Conservation (phyloP, 306 rosid genomes). For the Fagus sylvatica region DNA sequence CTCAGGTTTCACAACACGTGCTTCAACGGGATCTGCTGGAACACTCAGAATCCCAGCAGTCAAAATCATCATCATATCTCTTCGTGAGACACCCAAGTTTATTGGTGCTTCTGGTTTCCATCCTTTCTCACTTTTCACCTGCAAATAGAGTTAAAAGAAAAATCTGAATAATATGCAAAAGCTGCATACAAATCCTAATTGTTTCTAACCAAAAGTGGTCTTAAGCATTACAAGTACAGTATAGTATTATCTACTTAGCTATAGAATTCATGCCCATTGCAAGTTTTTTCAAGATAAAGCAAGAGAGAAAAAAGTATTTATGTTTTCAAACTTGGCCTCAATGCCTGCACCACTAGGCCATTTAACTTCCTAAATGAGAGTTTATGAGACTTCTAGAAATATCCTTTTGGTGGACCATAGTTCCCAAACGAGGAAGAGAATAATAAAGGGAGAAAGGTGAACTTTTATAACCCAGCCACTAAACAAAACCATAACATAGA, state of each 20-base stretch:
- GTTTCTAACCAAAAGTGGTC: not conserved
- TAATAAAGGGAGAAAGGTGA: not conserved
- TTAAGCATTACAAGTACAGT: not conserved
- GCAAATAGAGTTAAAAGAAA: constrained; percentile 4
- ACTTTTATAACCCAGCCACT: no score
- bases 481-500: not conserved
- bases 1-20: constrained; percentile 28
- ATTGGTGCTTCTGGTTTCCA: not conserved
- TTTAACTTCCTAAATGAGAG: no score
- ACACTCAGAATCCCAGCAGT: constrained; percentile 17
- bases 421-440: not conserved
- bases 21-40: constrained; percentile 21
- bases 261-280: not conserved
- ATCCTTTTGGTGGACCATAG: not conserved
- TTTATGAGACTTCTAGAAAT: not conserved
- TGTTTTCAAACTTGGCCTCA: not conserved
- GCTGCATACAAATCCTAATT: not conserved
- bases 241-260: not conserved
- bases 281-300: not conserved
- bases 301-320: not conserved
- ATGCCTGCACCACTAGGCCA: no score
- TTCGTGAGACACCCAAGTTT: constrained; percentile 23
- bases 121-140: constrained; percentile 21
- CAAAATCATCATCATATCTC: constrained; percentile 28
- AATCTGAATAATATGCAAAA: not conserved